Evolutionary conservation across 257 asterid genomes (phyloP), one percentile per base, ranked within the genome.

Genomic region (Solanum chilense): DNA sequence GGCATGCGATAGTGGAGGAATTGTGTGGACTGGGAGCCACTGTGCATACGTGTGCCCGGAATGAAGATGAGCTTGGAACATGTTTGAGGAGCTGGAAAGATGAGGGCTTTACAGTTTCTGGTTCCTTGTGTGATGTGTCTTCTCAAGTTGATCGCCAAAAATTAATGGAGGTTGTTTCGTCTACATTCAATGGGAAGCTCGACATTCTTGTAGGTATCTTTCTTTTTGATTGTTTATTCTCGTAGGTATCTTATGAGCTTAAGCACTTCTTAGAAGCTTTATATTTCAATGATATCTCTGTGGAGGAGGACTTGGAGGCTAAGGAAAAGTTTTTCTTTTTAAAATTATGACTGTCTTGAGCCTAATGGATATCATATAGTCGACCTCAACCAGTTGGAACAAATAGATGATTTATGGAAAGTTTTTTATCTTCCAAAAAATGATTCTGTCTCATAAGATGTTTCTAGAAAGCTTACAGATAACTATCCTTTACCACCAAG

Each of bases 1-100:
- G 96, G 85, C 91, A 86, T 89, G 94, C 98, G 7, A 91, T 93
- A 86, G 96, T 93, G 85, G 96, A 93, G 89, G 98, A 94, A 89
- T 89, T 94, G 88, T 94, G 93, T 29, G 93, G 90, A 39, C 90
- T 94, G 20, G 95, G 98, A 25, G 96, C 98, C 56, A 56, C 70
- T 8, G 94, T 94, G 85, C 93, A 94, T 89, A 93, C 92, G 21
- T 94, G 98, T 83, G 93, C 94, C 10, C 89, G 96, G 75, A 90
- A 89, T 58, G 84, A 91, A 80, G 91, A 89, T 31, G 95, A 93
- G 90, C 92, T 93, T 44, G 83, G 85, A n/a, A 89, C 86, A 82
- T 90, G 93, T 83, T 89, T 94, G 90, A 86, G 87, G 88, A 83
- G 76, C 85, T 94, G 97, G 97, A 87, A 89, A 85, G 92, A 85